Evolutionary conservation across 495 filamentous ascomycete species (phyloP), one percentile per base, ranked within the genome.

Genomic region (Cercophora samala): DNA sequence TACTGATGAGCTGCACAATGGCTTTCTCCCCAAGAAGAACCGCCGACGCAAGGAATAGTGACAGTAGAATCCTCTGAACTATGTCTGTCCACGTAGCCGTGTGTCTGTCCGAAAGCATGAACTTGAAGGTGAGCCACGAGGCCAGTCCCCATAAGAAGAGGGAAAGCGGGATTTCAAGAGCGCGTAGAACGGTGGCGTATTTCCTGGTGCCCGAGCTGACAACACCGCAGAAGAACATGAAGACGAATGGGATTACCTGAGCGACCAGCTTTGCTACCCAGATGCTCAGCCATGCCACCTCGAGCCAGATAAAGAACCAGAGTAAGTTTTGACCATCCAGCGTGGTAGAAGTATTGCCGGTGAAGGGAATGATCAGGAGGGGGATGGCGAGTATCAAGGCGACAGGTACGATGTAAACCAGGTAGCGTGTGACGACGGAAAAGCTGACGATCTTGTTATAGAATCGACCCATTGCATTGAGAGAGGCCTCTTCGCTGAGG

Each of bases 121-220:
- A 86, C 74, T 88, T 84, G 76, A 97, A 98, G 2, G 91, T 91
- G 21, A 92, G 88, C 70, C 95, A 84, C 11, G 86, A 90, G 1
- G 91, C 85, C 32, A 97, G 78, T 17, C 85, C 87, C 95, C 95
- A 98, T 60, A 92, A 86, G 68, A 95, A 90, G n/a, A 97, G 78
- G 1, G 91, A 92, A 2, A 99, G 78, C 0, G 93, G 92, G 58
- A 95, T 90, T 73, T 97, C 91, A 58, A 99, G 79, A 26, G 87
- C 85, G 24, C 84, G 84, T 52, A 99, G 77, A 53, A 98, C 89
- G 65, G 90, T 83, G 29, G 92, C 91, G 79, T 99, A 97, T 78
- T 98, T 99, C 64, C 92, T 85, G 3, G 93, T 96, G 18, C 94
- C 93, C 2, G 93, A 87, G 78, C 90, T 95, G 66, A 97, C 91